phyloP scores from a whole-genome alignment of 495 filamentous ascomycete genomes.

The Trichoderma erinaceum region DNA sequence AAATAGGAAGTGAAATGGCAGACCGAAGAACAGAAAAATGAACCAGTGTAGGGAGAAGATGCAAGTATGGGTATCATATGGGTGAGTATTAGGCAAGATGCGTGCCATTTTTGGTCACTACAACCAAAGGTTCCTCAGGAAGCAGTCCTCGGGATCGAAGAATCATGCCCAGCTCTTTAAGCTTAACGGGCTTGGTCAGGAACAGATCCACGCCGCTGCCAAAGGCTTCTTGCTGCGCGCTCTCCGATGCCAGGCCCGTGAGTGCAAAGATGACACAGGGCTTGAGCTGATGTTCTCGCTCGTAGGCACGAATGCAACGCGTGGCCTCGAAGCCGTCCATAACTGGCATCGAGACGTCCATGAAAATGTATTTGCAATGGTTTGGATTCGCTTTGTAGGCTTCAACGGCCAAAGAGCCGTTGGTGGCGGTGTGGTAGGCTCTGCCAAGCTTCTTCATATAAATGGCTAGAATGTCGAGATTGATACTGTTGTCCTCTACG shows the following conservation, averaged over 20 bases:
- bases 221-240: slow-evolving; percentile 59
- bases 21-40: too few relatives aligned
- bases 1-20: not conserved
- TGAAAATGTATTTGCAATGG: slow-evolving; percentile 40
- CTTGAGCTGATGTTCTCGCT: slow-evolving; percentile 36
- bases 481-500: slow-evolving; percentile 42
- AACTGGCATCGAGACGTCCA: slow-evolving; percentile 69
- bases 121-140: not conserved
- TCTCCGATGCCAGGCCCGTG: slow-evolving; percentile 57
- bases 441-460: slow-evolving; percentile 51
- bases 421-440: slow-evolving; percentile 46
- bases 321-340: slow-evolving; percentile 64
- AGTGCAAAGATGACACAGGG: slow-evolving; percentile 59
- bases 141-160: slow-evolving; percentile 2
- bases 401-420: slow-evolving; percentile 55
- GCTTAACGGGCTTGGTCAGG: slow-evolving; percentile 61
- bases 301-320: slow-evolving; percentile 53
- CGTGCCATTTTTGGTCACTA: not conserved
- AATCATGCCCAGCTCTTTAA: slow-evolving; percentile 30
- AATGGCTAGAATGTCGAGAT: slow-evolving; percentile 40
- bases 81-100: not conserved
- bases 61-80: not conserved
- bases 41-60: too few relatives aligned
- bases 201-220: slow-evolving; percentile 62
- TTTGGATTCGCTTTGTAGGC: slow-evolving; percentile 32